These are phyloP conservation scores for Elaeis oleifera DNA, from an alignment of 202 grass and related monocot species.

Conservation along the genomic window DNA sequence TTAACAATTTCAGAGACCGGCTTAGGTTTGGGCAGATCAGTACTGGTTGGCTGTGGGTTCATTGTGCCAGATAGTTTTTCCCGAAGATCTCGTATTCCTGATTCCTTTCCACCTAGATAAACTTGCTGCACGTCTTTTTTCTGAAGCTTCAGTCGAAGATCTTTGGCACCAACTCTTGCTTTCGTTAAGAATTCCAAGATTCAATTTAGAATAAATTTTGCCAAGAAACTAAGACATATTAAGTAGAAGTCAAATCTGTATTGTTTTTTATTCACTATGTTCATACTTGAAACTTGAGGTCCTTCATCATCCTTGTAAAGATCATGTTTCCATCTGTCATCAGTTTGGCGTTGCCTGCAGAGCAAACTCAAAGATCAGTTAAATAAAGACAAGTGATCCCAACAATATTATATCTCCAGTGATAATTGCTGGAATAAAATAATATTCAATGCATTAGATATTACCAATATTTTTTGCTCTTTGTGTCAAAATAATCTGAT, in stretches of 20 bases:
- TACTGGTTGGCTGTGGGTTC: slow-evolving; percentile 33
- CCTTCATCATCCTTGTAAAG: slow-evolving; percentile 36
- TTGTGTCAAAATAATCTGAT: no score
- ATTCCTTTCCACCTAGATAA: slow-evolving; percentile 23
- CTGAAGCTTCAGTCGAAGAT: slow-evolving; percentile 24
- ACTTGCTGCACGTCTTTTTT: slow-evolving; percentile 24
- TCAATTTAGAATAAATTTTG: not conserved
- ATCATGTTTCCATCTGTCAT: slow-evolving; percentile 55
- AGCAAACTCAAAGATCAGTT: not conserved
- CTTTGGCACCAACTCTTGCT: slow-evolving; percentile 41
- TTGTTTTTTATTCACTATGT: not conserved
- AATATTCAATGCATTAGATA: no score
- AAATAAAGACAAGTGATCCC: not conserved
- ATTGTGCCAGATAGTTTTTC: slow-evolving; percentile 43
- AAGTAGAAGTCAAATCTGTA: not conserved
- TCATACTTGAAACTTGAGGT: slow-evolving; percentile 36
- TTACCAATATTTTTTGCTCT: no score
- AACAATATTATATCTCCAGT: not conserved
- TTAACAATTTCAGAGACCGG: slow-evolving; percentile 14
- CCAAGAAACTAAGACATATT: not conserved
- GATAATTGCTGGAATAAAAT: no score
- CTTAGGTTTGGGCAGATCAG: slow-evolving; percentile 27
- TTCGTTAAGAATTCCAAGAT: slow-evolving; percentile 11
- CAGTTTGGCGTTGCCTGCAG: slow-evolving; percentile 40
- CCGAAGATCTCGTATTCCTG: slow-evolving; percentile 33